Base-by-base conservation (phyloP, 257 asterid genomes). In the Scutellaria baicalensis region DNA sequence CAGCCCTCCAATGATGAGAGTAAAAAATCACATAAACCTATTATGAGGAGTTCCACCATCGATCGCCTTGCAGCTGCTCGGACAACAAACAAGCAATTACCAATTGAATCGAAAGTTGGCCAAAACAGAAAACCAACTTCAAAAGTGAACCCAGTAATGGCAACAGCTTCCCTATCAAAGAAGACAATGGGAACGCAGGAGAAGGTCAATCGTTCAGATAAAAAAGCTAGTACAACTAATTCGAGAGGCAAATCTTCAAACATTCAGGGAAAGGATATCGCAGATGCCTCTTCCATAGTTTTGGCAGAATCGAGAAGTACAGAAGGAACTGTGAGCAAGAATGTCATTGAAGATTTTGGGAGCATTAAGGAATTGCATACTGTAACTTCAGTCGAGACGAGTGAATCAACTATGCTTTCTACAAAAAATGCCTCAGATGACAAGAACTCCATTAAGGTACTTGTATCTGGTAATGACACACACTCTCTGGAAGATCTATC, bases 1-100 rank as follows among this genome's bases (percentile, higher is more conserved):
- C 64, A 69, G 48, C 79, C 75, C 60, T 39, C 83, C 31, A 35
- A 52, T 33, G 80, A 70, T 64, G 86, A 82, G 74, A 81, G 60
- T 27, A 76, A 83, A 49, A 79, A 75, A 38, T 23, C 66, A 38
- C 47, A 60, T 3, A 89, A 84, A 64, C 71, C 88, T 12, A 82
- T 88, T 56, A 72, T 71, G 56, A 81, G 84, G 76, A 86, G 77
- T 61, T 84, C 90, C 75, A 85, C 96, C 21, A 79, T 81, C 9
- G 84, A 83, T 59, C 93, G 95, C 72, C 91, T 90, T 31, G 81
- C 96, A 9, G 79, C 91, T 81, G 75, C 93, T 44, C 81, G 91
- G n/a, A 59, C 86, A 17, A 72, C 76, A n/a, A 76, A 66, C 71
- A 59, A 70, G 72, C 74, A 42, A 42, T 44, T 70, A 33, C 61